Conservation (phyloP, 345 rosid genomes). For the Citropsis articulata region DNA sequence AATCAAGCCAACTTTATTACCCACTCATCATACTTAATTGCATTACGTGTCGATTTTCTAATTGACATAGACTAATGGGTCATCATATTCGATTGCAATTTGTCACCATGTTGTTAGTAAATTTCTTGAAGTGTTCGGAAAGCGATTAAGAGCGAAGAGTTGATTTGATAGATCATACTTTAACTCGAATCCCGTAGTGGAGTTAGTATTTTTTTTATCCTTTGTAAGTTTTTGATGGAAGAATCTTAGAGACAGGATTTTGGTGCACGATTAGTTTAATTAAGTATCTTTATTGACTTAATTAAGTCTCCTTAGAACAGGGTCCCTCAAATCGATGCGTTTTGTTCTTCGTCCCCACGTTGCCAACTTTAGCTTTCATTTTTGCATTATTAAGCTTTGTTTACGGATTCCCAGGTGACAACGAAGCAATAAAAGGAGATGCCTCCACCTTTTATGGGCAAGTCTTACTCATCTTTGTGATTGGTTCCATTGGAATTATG, state of each 20-base stretch:
- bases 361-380: too few relatives aligned
- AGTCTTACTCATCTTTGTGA: conserved; percentile 1
- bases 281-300: conserved; percentile 3
- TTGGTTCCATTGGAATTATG: too few relatives aligned
- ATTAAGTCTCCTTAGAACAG: neutral
- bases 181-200: neutral
- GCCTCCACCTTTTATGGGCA: neutral
- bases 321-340: neutral
- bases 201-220: neutral
- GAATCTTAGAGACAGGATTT: neutral
- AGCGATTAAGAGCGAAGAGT: neutral
- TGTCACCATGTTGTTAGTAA: neutral
- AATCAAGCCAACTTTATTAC: conserved; percentile 12
- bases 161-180: neutral
- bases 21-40: neutral
- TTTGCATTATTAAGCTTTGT: neutral
- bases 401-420: conserved; percentile 10
- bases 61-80: neutral
- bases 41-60: conserved; percentile 5
- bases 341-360: neutral
- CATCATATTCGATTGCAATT: neutral
- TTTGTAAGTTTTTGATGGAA: neutral
- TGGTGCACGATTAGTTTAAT: neutral
- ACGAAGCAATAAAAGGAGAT: neutral
- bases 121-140: neutral